Evolutionary conservation across 306 rosid species (phyloP).

Genomic region (Hippophae tibetana): DNA sequence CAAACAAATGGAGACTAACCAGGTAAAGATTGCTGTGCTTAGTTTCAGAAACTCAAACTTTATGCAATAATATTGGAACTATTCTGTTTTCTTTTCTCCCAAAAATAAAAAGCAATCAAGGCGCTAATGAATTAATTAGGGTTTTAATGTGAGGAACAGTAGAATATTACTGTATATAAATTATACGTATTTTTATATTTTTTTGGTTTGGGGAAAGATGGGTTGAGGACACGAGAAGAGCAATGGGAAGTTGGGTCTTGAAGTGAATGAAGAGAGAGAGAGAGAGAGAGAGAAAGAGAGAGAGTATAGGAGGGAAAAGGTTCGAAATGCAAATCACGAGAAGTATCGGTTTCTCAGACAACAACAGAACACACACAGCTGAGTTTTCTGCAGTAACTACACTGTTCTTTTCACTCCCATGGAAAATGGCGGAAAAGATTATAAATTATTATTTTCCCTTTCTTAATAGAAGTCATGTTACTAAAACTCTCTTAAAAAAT

Average conservation of each 20-base stretch:
- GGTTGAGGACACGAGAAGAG: slow-evolving; percentile 38
- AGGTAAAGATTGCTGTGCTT: not conserved
- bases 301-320: slow-evolving; percentile 3
- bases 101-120: too few species aligned
- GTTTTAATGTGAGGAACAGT: too few species aligned
- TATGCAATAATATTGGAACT: not conserved
- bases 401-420: slow-evolving; percentile 14
- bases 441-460: not conserved
- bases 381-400: not conserved
- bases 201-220: not conserved
- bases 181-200: not conserved
- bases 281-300: slow-evolving; percentile 16
- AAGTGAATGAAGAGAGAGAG: slow-evolving; percentile 27
- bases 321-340: slow-evolving; percentile 57
- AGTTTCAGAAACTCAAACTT: not conserved
- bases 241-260: slow-evolving; percentile 11
- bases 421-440: slow-evolving; percentile 26
- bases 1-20: not conserved
- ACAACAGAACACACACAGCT: slow-evolving; percentile 2
- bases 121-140: too few species aligned
- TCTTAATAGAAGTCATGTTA: not conserved
- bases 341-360: slow-evolving; percentile 27
- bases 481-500: too few species aligned
- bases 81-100: too few species aligned
- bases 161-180: not conserved